phyloP scores from a whole-genome alignment of 352 stramenopile species.

The Phytophthora crassamura region DNA sequence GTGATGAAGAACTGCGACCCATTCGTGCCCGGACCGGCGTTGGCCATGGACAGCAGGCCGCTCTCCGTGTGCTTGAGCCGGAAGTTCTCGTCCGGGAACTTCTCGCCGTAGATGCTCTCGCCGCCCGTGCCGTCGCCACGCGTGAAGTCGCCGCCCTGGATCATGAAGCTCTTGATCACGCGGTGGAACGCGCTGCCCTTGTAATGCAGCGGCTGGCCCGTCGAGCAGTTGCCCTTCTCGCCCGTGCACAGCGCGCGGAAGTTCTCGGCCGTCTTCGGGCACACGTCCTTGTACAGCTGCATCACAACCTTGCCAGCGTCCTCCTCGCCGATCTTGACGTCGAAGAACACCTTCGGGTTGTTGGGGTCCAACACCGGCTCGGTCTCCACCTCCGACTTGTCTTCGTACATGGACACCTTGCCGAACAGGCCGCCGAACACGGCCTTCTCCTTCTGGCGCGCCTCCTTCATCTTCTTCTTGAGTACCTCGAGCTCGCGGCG shows the following conservation, averaged over 20 bases:
- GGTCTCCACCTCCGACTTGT: constrained; percentile 91
- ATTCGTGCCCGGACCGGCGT: constrained; percentile 96
- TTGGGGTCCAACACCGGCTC: constrained; percentile 72
- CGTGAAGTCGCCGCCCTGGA: constrained; percentile 97
- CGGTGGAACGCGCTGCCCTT: constrained; percentile 98
- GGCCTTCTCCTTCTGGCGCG: constrained; percentile 96
- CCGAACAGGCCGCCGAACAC: constrained; percentile 96
- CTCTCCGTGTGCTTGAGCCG: constrained; percentile 95
- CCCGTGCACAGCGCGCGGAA: constrained; percentile 98
- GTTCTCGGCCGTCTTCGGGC: constrained; percentile 98
- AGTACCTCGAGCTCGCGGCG: constrained; percentile 77
- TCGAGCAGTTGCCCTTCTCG: constrained; percentile 93
- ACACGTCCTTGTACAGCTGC: constrained; percentile 96
- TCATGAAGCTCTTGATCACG: constrained; percentile 97
- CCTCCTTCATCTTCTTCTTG: constrained; percentile 89
- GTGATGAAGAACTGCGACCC: constrained; percentile 98
- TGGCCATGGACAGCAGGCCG: constrained; percentile 97
- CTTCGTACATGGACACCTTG: constrained; percentile 97
- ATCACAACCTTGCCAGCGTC: constrained; percentile 93
- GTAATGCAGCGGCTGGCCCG: constrained; percentile 94
- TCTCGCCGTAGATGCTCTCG: constrained; percentile 94
- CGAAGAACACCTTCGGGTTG: constrained; percentile 99
- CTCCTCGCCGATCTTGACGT: constrained; percentile 94
- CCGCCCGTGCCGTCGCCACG: constrained; percentile 95
- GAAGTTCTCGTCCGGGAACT: constrained; percentile 99